Percentiles rank a stretch among this genome's conserved stretches.
Conservation (phyloP, 768 basidiomycete genomes). For the Tylopilus intermedius region DNA sequence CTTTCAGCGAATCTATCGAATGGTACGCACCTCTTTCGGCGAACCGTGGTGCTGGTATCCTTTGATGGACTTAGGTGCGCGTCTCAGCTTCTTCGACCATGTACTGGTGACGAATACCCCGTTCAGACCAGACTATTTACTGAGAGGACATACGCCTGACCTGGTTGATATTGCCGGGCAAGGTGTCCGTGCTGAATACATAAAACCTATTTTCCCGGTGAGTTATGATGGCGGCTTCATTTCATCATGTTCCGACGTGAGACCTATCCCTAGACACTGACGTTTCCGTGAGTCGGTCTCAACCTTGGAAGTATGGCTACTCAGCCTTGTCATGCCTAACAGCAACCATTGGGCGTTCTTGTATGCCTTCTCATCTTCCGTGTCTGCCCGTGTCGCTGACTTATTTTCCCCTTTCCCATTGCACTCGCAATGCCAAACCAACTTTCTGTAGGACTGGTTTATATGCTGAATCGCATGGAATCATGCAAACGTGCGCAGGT, state of each 20-base stretch:
- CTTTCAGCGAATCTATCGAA: conserved; percentile 44
- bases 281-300: conserved; percentile 66
- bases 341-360: conserved; percentile 89
- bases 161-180: conserved; percentile 67
- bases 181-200: conserved; percentile 74
- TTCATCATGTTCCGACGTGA: neutral
- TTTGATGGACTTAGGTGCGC: conserved; percentile 61
- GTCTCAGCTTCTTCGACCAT: neutral
- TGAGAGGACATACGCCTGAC: conserved; percentile 75
- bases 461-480: conserved; percentile 81
- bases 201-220: conserved; percentile 80
- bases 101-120: neutral
- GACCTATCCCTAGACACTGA: conserved; percentile 54
- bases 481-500: conserved; percentile 63
- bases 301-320: neutral
- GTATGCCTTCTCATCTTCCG: conserved; percentile 38
- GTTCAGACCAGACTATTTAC: conserved; percentile 70
- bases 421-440: neutral
- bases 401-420: neutral
- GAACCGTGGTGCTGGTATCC: conserved; percentile 78
- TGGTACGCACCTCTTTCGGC: conserved; percentile 73
- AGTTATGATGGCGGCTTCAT: conserved; percentile 23
- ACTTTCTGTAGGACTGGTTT: conserved; percentile 65
- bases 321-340: neutral
- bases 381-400: neutral